phyloP scores from a whole-genome alignment of 2,329 filamentous ascomycete species.

The Incumbomyces lentus region DNA sequence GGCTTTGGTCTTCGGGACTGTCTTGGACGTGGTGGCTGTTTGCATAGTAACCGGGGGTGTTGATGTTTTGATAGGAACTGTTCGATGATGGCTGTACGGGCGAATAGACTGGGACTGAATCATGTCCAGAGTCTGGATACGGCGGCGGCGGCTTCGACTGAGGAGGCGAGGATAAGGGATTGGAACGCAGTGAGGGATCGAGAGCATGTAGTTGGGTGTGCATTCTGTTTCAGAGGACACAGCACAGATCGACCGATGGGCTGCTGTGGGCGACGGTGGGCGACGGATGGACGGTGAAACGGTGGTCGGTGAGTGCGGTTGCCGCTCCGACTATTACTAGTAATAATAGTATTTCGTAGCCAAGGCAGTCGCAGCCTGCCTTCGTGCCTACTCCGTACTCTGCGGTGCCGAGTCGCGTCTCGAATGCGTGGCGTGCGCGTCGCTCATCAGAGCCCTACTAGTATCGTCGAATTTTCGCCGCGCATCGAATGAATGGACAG shows the following conservation, averaged over 20 bases:
- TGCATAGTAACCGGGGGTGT: slow-evolving; percentile 19
- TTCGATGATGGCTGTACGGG: slow-evolving; percentile 19
- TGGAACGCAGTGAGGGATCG: slow-evolving; percentile 15
- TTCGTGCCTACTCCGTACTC: no score
- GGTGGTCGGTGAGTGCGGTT: no score
- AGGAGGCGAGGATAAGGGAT: slow-evolving; percentile 14
- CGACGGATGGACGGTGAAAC: no score
- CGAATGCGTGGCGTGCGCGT: no score
- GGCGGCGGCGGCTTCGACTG: slow-evolving; percentile 14
- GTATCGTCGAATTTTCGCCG: no score
- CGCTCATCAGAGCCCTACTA: no score
- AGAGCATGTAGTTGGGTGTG: slow-evolving; percentile 7
- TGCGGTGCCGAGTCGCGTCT: no score
- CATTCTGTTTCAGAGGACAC: not conserved
- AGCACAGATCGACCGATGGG: not conserved
- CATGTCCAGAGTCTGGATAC: slow-evolving; percentile 11
- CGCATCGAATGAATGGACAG: no score
- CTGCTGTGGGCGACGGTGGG: slow-evolving; percentile 1
- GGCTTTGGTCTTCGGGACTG: slow-evolving; percentile 15
- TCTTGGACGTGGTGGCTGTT: slow-evolving; percentile 15
- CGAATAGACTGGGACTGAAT: slow-evolving; percentile 9
- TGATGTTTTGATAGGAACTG: slow-evolving; percentile 17
- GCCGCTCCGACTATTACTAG: no score
- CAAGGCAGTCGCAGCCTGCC: no score
- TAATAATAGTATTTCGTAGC: no score